Conservation (phyloP, 208 protist species). For the Herpetomonas tarakana region DNA sequence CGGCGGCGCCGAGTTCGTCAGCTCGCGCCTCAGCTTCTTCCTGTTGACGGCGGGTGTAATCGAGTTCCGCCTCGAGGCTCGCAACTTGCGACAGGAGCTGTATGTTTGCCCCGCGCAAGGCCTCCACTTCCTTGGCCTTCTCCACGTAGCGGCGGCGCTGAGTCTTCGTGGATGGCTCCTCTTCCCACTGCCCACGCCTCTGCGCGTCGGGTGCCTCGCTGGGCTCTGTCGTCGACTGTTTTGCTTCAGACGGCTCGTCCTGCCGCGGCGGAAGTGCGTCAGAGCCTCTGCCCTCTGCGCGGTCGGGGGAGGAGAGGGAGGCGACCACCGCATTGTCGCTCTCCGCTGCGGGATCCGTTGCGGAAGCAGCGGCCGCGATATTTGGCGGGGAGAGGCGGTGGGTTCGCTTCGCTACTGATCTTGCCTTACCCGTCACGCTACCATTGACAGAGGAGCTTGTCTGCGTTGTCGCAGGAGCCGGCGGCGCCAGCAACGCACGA, state of each 20-base stretch:
- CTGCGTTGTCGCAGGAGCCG: not conserved
- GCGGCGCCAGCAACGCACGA: slow-evolving; percentile 11
- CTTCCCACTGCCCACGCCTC: too few relatives aligned
- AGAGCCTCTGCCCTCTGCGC: not conserved
- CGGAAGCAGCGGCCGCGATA: too few relatives aligned
- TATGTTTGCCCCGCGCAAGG: not conserved
- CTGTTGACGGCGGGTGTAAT: not conserved
- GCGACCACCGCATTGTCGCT: not conserved
- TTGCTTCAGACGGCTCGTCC: not conserved
- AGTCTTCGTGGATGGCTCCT: too few relatives aligned
- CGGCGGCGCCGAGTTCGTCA: not conserved
- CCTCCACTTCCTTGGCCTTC: not conserved
- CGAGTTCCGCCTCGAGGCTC: not conserved
- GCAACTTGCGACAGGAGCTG: not conserved
- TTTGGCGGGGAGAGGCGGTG: not conserved
- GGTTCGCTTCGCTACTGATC: not conserved
- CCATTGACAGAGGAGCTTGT: not conserved
- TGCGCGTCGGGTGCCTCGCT: not conserved
- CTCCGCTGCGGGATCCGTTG: not conserved
- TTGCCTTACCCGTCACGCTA: not conserved
- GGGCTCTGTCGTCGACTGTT: not conserved
- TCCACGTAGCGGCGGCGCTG: not conserved
- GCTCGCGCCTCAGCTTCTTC: not conserved
- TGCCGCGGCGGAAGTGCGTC: too few relatives aligned
- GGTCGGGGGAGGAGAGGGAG: not conserved